Base-by-base conservation (phyloP, 345 rosid genomes). In the Hevea brasiliensis region DNA sequence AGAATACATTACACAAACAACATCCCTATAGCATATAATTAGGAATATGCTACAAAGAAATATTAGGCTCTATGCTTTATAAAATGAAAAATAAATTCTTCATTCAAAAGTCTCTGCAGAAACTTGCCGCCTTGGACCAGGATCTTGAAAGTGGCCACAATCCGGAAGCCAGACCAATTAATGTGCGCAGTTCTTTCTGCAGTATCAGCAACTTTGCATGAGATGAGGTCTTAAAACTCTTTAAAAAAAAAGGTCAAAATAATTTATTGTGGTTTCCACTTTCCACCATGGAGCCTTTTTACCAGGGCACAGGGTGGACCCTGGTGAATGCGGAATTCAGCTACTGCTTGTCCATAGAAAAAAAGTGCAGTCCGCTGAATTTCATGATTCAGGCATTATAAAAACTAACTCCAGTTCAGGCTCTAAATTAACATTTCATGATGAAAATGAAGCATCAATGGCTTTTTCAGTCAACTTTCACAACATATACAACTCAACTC, bases 1-100 rank as follows among this genome's bases (percentile, higher is more conserved):
- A 67, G 15, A 68, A 12, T 56, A 72, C 71, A 72, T 75, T 55
- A 75, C 84, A 71, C 53, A 73, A 64, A 74, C 53, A 41, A 56
- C 45, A 60, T 35, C 69, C 54, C 65, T 29, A 47, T 29, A 14
- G 23, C 21, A 24, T 57, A 50, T 17, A 68, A 50, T 65, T 27
- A 65, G 55, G 12, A 71, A 68, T 50, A 50, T 61, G 71, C 63
- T 65, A 47, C 57, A 54, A 23, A 71, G 50, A 68, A 40, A 51
- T 61, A 69, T 53, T 27, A 54, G 67, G 51, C 76, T 14, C 70
- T 75, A 42, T 61, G 76, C 81, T 65, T 58, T 67, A 53, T 63
- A 20, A 35, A 47, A 24, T 42, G 56, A 67, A 70, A 51, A 55
- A 4, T 12, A 23, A 44, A 21, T 27, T 47, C 54, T 48, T 56